Percentiles rank a stretch among this genome's conserved stretches.
Conservation (phyloP, 1,139 yeast genomes). For the Geotrichum phurueaensis region DNA sequence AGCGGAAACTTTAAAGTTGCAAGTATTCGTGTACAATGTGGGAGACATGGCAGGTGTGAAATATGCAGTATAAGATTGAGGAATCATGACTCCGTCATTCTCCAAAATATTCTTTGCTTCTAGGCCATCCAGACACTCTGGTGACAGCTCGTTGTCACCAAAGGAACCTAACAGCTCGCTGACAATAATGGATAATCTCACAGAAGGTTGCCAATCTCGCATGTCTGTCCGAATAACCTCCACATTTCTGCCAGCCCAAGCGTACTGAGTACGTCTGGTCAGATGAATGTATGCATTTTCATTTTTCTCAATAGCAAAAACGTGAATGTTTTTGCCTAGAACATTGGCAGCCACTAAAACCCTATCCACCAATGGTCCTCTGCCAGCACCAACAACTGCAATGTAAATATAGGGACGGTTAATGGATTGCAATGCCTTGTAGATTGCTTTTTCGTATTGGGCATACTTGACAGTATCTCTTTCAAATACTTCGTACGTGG, state of each 20-base stretch:
- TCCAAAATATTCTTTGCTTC: conserved; percentile 30
- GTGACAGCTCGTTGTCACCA: conserved; percentile 85
- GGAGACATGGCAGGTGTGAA: conserved; percentile 65
- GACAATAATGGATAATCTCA: conserved; percentile 48
- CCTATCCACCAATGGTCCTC: conserved; percentile 69
- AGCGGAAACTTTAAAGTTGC: conserved; percentile 11
- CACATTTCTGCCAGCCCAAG: conserved; percentile 39
- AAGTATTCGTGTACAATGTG: conserved; percentile 31
- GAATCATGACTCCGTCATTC: conserved; percentile 49
- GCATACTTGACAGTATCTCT: conserved; percentile 61
- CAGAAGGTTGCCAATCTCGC: conserved; percentile 43
- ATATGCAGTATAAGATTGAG: conserved; percentile 50
- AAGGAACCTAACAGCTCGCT: conserved; percentile 85
- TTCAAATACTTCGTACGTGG: conserved; percentile 65
- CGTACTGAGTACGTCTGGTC: conserved; percentile 24
- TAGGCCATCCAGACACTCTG: conserved; percentile 55
- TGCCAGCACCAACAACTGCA: conserved; percentile 78
- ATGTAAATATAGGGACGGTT: conserved; percentile 32
- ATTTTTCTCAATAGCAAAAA: conserved; percentile 68
- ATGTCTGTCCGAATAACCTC: conserved; percentile 53
- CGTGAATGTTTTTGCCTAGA: conserved; percentile 33
- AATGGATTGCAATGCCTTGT: conserved; percentile 47
- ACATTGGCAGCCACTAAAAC: conserved; percentile 42
- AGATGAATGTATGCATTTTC: conserved; percentile 48
- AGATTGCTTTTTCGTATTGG: conserved; percentile 61